Conservation (phyloP, 139 green algal species). For the Chlamydomonas sphaeroides region DNA sequence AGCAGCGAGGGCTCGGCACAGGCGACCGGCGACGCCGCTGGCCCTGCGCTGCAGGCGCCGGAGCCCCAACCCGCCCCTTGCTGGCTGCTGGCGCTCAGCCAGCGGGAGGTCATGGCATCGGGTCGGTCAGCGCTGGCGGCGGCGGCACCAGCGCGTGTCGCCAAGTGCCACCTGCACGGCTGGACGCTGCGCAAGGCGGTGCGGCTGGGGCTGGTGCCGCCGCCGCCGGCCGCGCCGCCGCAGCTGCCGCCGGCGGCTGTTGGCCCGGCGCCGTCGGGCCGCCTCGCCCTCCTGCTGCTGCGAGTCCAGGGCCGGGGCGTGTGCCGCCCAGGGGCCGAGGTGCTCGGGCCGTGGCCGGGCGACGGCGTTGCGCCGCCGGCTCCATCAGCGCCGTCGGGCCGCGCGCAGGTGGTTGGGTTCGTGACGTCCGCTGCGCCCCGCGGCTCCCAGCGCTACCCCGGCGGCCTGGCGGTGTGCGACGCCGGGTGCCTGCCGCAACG, state of each 20-base stretch:
- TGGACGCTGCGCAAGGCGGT: constrained; percentile 30
- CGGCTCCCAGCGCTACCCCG: neutral
- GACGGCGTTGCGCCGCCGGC: neutral
- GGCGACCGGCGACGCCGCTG: no score
- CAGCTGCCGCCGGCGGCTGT: neutral
- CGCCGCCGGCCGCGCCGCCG: neutral
- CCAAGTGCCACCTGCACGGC: constrained; percentile 1
- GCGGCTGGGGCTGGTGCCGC: neutral
- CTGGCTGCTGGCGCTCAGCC: no score
- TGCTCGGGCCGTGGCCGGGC: constrained; percentile 6
- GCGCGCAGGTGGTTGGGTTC: neutral
- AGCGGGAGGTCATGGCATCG: no score
- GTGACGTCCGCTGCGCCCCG: constrained; percentile 14
- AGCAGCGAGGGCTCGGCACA: no score
- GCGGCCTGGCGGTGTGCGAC: constrained; percentile 18
- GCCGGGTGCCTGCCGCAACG: neutral
- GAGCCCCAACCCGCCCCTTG: no score
- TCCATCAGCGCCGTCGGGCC: no score
- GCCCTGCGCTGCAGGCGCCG: no score
- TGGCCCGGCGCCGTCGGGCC: neutral
- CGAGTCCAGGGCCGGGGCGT: constrained; percentile 33
- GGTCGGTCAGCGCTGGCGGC: no score
- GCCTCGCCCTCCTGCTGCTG: constrained; percentile 27
- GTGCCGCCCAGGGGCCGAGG: constrained; percentile 43
- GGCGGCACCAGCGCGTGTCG: no score